Conservation (phyloP, 768 basidiomycete species). For the Clavaria fumosa region DNA sequence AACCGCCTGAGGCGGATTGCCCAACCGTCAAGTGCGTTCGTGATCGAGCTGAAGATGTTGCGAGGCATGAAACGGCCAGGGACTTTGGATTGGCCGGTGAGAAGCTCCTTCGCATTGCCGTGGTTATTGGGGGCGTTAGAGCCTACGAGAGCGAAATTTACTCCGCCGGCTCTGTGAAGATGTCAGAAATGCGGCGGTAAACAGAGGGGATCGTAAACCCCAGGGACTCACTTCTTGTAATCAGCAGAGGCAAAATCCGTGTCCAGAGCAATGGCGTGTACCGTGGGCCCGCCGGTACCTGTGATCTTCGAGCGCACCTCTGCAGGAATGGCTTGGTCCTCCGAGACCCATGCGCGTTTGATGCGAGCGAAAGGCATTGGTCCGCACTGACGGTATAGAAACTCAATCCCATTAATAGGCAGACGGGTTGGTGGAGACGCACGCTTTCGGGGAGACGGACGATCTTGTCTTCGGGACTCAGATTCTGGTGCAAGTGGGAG, state of each 20-base stretch:
- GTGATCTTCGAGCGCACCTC: conserved; percentile 12
- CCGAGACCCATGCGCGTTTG: conserved; percentile 20
- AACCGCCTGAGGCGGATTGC: no score
- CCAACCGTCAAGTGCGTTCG: no score
- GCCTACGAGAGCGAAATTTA: conserved; percentile 10
- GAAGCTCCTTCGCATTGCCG: no score
- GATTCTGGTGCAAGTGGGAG: conserved; percentile 23
- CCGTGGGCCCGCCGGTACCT: conserved; percentile 14
- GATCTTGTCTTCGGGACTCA: conserved; percentile 31
- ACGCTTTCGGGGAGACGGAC: conserved; percentile 39
- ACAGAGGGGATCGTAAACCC: no score
- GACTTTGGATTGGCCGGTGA: background rate
- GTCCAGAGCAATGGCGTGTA: conserved; percentile 21
- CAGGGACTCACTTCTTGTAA: conserved; percentile 9
- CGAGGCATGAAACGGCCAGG: conserved; percentile 9
- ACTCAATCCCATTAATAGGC: background rate
- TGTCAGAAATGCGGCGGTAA: no score
- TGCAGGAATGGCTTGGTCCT: conserved; percentile 22
- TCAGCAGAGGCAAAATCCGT: conserved; percentile 19
- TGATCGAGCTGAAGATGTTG: no score
- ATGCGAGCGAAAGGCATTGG: conserved; percentile 16
- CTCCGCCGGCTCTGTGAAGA: conserved; percentile 4
- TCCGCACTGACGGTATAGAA: conserved; percentile 6
- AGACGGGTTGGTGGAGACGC: conserved; percentile 10
- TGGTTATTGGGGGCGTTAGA: conserved; percentile 11